Conservation (phyloP, 352 stramenopile genomes). For the Pythium coloratum region DNA sequence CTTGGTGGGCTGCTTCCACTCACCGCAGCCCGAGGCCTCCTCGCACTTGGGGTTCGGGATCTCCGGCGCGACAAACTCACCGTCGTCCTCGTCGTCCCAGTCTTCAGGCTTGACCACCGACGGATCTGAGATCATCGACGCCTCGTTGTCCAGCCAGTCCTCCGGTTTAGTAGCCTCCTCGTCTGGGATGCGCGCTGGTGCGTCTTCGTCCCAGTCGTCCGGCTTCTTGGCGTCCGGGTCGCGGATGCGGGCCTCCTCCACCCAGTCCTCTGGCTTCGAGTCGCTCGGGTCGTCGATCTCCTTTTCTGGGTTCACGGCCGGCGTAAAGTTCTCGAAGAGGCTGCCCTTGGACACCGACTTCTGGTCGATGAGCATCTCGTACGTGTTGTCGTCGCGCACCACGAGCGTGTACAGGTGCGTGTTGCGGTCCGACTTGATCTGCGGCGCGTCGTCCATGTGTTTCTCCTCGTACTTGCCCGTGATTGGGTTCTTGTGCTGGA, state of each 20-base stretch:
- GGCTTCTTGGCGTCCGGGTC: constrained; percentile 89
- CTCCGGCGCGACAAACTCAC: constrained; percentile 87
- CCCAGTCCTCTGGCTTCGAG: constrained; percentile 92
- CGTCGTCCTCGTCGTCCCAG: constrained; percentile 94
- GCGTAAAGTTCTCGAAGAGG: constrained; percentile 82
- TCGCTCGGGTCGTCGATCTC: constrained; percentile 93
- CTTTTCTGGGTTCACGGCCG: constrained; percentile 84
- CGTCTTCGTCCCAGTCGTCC: constrained; percentile 93
- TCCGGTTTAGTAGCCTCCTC: constrained; percentile 83
- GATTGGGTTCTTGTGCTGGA: constrained; percentile 93
- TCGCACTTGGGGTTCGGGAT: constrained; percentile 90
- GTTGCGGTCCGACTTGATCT: constrained; percentile 80
- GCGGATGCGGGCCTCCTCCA: constrained; percentile 86
- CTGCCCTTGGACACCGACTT: constrained; percentile 80
- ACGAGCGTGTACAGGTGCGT: constrained; percentile 93
- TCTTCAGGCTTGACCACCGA: constrained; percentile 85
- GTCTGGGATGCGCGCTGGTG: constrained; percentile 84
- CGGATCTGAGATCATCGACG: constrained; percentile 78
- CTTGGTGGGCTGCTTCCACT: constrained; percentile 88
- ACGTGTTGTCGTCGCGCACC: constrained; percentile 89
- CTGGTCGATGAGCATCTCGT: constrained; percentile 92
- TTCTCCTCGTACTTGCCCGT: constrained; percentile 94
- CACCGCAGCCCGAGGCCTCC: constrained; percentile 84
- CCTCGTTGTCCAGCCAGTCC: constrained; percentile 90
- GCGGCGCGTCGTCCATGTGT: constrained; percentile 81